Evolutionary conservation across 2,329 filamentous ascomycete species (phyloP).

Genomic region (Fusarium sp.): DNA sequence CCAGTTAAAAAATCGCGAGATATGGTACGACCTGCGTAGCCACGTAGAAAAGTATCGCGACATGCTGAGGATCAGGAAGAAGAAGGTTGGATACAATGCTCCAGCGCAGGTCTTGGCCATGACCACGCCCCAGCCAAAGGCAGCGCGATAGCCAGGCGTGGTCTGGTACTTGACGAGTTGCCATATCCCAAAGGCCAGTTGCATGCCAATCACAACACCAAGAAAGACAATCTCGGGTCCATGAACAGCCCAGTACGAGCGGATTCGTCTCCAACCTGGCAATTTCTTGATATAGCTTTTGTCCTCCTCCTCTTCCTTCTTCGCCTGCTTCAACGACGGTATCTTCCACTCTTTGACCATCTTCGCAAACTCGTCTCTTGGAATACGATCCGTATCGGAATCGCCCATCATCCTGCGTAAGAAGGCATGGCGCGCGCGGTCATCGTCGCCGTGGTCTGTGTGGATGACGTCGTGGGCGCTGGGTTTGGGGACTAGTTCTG

Average conservation of each 20-base stretch:
- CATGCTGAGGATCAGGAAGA: slow-evolving; percentile 70
- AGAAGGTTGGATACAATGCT: slow-evolving; percentile 67
- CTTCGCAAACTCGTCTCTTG: slow-evolving; percentile 60
- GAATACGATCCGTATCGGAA: slow-evolving; percentile 57
- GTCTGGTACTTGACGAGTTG: slow-evolving; percentile 66
- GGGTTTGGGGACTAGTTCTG: slow-evolving; percentile 62
- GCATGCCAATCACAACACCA: slow-evolving; percentile 59
- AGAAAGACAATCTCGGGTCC: slow-evolving; percentile 65
- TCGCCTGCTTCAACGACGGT: slow-evolving; percentile 61
- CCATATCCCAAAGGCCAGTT: slow-evolving; percentile 66
- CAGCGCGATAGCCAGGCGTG: slow-evolving; percentile 58
- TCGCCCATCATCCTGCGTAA: slow-evolving; percentile 62
- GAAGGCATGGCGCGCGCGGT: slow-evolving; percentile 63
- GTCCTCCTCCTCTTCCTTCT: slow-evolving; percentile 60
- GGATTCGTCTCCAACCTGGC: slow-evolving; percentile 58
- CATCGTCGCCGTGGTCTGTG: slow-evolving; percentile 51
- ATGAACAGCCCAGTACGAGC: slow-evolving; percentile 68
- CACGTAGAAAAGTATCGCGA: slow-evolving; percentile 67
- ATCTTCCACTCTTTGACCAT: slow-evolving; percentile 61
- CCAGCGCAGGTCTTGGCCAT: slow-evolving; percentile 68
- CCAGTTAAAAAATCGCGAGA: slow-evolving; percentile 69
- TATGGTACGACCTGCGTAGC: slow-evolving; percentile 62
- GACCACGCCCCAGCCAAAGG: slow-evolving; percentile 68
- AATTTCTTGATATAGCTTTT: slow-evolving; percentile 61
- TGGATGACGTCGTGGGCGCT: slow-evolving; percentile 60